Evolutionary conservation across 2,329 filamentous ascomycete species (phyloP).

Genomic region (Hirsutella rhossiliensis): DNA sequence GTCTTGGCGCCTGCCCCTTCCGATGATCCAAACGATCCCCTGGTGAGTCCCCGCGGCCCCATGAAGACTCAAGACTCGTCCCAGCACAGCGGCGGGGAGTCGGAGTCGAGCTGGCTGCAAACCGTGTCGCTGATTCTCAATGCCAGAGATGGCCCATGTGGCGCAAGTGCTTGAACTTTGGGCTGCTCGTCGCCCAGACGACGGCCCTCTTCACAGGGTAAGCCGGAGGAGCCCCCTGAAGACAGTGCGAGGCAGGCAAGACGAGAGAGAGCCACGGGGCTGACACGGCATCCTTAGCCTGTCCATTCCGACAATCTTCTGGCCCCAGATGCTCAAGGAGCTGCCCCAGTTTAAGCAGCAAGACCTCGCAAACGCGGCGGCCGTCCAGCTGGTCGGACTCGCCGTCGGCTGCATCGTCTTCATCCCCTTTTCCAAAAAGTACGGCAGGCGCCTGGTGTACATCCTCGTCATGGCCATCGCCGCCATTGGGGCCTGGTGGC

Average conservation of each 20-base stretch:
- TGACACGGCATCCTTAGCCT: background rate
- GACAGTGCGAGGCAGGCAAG: no score
- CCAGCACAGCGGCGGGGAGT: no score
- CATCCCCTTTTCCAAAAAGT: constrained; percentile 11
- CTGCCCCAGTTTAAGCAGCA: background rate
- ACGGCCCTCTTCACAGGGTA: background rate
- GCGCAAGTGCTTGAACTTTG: constrained; percentile 1
- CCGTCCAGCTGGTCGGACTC: constrained; percentile 6
- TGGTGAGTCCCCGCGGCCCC: no score
- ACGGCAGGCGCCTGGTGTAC: constrained; percentile 12
- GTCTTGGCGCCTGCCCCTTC: no score
- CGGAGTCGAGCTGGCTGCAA: no score
- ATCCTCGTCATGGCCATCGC: constrained; percentile 24
- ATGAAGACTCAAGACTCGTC: no score
- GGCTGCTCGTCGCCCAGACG: background rate
- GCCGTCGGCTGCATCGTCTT: constrained; percentile 11
- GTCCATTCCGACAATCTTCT: background rate
- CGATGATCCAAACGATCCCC: no score
- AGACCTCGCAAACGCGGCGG: background rate
- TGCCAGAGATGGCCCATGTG: background rate
- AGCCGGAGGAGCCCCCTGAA: background rate
- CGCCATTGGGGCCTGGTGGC: constrained; percentile 24
- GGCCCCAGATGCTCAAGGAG: background rate
- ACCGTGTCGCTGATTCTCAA: no score
- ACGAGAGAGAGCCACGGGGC: background rate